Base-by-base conservation (phyloP, 345 rosid species). In the Arabis alpina region DNA sequence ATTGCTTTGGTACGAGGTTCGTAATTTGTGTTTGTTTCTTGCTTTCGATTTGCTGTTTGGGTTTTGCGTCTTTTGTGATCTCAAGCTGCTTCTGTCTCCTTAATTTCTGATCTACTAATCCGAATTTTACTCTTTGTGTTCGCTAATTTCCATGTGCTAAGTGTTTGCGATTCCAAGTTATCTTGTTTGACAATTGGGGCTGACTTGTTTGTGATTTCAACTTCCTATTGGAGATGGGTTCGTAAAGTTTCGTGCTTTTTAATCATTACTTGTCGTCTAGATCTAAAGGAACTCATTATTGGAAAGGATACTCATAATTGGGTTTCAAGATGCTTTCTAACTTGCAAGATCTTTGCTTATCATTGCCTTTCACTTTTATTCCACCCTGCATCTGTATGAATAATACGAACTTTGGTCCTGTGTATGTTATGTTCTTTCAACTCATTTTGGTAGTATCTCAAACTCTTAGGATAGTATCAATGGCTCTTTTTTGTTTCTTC, bases 21-120 rank as follows among this genome's bases (percentile, higher is more conserved):
- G 53, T 23, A 19, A 19, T 28, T 5, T 47, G 13, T 40, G 28
- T 51, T 24, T 12, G 44, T 54, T 25, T 30, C 37, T 23, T 58
- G 36, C 61, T 66, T 56, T 81, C 66, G 71, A 66, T 77, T 53
- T 0, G 61, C 25, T n/a, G 15, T 10, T 49, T 71, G 47, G 8
- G 50, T 47, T 27, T 56, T 28, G 24, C 11, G 60, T 41, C 54
- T 76, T 57, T 52, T 62, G 61, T 37, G 24, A 28, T 40, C 60
- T 75, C 76, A 43, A 42, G 1, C 23, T 32, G 34, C 36, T 5
- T 5, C 1, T 8, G 10, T 16, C 40, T 61, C 55, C 55, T 13
- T 50, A 10, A 41, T 24, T 34, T 27, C 56, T 58, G 36, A 68
- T 49, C 66, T 37, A 24, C 8, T 27, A 39, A 52, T 42, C 57